Conservation (phyloP, 2,329 filamentous ascomycete species). For the Aureobasidium musti region DNA sequence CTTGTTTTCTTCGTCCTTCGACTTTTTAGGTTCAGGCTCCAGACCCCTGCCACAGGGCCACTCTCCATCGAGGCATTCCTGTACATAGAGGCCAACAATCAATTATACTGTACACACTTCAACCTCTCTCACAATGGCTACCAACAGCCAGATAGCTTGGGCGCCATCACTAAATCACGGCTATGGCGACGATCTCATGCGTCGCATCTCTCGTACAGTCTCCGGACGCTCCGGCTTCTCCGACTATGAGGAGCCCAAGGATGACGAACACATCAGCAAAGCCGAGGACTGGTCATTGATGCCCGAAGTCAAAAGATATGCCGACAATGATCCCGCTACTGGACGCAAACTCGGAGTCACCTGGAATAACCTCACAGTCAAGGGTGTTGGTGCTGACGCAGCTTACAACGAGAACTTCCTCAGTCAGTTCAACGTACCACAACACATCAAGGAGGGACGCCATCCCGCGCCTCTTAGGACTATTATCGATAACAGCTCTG, state of each 20-base stretch:
- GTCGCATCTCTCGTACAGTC: slow-evolving; percentile 23
- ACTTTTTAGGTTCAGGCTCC: background rate
- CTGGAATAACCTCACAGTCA: slow-evolving; percentile 65
- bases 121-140: slow-evolving; percentile 10
- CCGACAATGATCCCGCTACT: slow-evolving; percentile 51
- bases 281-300: slow-evolving; percentile 55
- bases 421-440: slow-evolving; percentile 56
- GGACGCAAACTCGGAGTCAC: slow-evolving; percentile 62
- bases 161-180: slow-evolving; percentile 6
- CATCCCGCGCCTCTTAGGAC: slow-evolving; percentile 61
- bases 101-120: background rate
- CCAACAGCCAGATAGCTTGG: slow-evolving; percentile 18
- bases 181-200: slow-evolving; percentile 23
- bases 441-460: slow-evolving; percentile 44
- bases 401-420: slow-evolving; percentile 62
- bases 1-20: background rate
- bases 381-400: slow-evolving; percentile 62
- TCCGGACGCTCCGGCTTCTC: slow-evolving; percentile 17
- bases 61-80: too few species aligned
- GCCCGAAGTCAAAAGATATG: slow-evolving; percentile 49
- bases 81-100: slow-evolving; percentile 3
- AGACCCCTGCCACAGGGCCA: too few species aligned
- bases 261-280: slow-evolving; percentile 36
- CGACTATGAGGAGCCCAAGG: slow-evolving; percentile 28
- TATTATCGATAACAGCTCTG: slow-evolving; percentile 62